A percentile compares a stretch with the other conserved stretches of the same genome.
Conservation (phyloP, 805 yeast species). For the Isabelozyma gotoi region DNA sequence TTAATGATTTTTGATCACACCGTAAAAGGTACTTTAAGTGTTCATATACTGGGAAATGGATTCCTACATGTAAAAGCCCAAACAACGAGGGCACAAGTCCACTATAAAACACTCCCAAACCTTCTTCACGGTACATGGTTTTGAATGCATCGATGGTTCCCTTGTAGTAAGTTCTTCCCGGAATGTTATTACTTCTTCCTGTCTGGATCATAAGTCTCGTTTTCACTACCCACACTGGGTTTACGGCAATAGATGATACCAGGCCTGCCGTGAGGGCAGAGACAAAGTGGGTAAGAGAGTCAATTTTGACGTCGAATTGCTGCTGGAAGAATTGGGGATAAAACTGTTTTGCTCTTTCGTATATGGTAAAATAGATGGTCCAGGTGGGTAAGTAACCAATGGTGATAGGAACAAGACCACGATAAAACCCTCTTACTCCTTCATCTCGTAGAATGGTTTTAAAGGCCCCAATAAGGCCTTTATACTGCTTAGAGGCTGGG, state of each 20-base stretch:
- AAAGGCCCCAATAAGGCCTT: constrained; percentile 65
- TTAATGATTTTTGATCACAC: constrained; percentile 11
- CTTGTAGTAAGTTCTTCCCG: constrained; percentile 47
- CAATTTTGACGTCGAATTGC: constrained; percentile 21
- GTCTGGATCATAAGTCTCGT: constrained; percentile 91
- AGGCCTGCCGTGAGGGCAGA: constrained; percentile 88
- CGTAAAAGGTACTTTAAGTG: constrained; percentile 59
- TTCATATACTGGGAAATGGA: constrained; percentile 94
- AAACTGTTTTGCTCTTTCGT: constrained; percentile 69
- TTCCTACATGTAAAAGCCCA: constrained; percentile 91
- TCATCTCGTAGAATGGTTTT: constrained; percentile 69
- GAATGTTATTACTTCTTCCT: constrained; percentile 24
- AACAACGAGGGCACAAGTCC: constrained; percentile 89
- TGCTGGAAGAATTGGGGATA: constrained; percentile 43
- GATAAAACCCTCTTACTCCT: constrained; percentile 78
- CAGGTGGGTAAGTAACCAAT: constrained; percentile 96
- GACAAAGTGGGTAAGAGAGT: constrained; percentile 41
- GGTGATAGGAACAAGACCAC: constrained; percentile 90
- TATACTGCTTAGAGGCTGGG: constrained; percentile 38
- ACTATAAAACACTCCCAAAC: constrained; percentile 76
- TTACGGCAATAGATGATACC: constrained; percentile 77
- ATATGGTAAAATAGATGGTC: constrained; percentile 92
- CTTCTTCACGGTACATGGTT: constrained; percentile 79
- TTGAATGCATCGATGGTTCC: constrained; percentile 84
- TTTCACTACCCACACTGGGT: constrained; percentile 97